Conservation (phyloP, 1,139 yeast species). For the Entelexis sorbosivorans region DNA sequence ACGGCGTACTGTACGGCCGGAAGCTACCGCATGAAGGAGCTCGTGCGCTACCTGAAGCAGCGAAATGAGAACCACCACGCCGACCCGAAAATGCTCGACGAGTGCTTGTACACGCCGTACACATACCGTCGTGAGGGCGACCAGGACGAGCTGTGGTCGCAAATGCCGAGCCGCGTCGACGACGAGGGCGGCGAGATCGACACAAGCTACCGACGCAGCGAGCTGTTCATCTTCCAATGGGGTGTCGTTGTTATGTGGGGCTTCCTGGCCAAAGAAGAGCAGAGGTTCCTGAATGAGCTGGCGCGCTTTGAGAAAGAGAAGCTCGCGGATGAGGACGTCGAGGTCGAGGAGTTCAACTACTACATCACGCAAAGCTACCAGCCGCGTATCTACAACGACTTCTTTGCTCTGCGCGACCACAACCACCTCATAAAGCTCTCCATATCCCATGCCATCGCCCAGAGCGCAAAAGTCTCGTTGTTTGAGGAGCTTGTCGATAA, state of each 20-base stretch:
- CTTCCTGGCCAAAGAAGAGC: conserved; percentile 71
- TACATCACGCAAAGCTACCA: conserved; percentile 87
- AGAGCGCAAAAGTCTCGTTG: conserved; percentile 82
- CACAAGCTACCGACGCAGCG: conserved; percentile 59
- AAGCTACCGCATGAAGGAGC: conserved; percentile 76
- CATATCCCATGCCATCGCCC: conserved; percentile 85
- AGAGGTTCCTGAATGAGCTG: conserved; percentile 66
- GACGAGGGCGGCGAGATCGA: conserved; percentile 95
- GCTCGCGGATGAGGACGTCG: conserved; percentile 80
- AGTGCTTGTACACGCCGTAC: conserved; percentile 86
- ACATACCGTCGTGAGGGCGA: conserved; percentile 42
- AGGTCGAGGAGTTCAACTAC: conserved; percentile 86
- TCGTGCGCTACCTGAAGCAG: conserved; percentile 74
- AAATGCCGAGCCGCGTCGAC: conserved; percentile 52
- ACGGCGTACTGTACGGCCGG: conserved; percentile 96
- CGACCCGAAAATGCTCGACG: conserved; percentile 84
- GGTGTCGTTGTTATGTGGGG: conserved; percentile 98
- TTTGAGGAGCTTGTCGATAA: conserved; percentile 93
- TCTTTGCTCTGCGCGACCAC: conserved; percentile 83
- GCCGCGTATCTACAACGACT: conserved; percentile 90
- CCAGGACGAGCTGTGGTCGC: conserved; percentile 20
- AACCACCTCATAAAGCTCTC: conserved; percentile 84
- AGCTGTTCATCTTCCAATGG: conserved; percentile 79
- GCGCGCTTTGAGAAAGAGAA: conserved; percentile 87
- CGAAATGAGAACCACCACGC: conserved; percentile 47